Evolutionary conservation across 106 monocot genomes (phyloP).

Genomic region (Apostasia shenzhenica): DNA sequence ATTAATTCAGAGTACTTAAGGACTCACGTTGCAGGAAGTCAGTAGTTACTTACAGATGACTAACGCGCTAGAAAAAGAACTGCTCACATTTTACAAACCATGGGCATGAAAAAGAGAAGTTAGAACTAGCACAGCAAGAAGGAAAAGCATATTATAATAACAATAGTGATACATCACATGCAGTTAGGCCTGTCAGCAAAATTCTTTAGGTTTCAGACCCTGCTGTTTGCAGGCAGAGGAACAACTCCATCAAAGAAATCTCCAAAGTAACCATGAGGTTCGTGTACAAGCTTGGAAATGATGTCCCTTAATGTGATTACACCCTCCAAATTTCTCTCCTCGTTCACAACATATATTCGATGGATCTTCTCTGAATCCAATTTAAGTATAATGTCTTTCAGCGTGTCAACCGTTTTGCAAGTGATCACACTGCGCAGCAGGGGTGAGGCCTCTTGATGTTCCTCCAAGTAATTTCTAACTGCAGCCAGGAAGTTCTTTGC

Average conservation of each 20-base stretch:
- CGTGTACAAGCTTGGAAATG: conserved; percentile 93
- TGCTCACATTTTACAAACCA: too few relatives aligned
- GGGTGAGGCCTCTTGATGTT: conserved; percentile 58
- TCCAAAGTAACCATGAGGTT: conserved; percentile 85
- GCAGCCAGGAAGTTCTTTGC: conserved; percentile 72
- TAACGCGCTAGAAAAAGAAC: too few relatives aligned
- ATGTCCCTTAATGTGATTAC: conserved; percentile 93
- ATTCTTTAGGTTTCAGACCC: conserved; percentile 33
- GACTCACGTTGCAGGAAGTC: too few relatives aligned
- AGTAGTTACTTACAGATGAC: too few relatives aligned
- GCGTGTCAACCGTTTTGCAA: conserved; percentile 62
- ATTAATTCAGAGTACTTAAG: too few relatives aligned
- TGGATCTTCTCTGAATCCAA: conserved; percentile 72
- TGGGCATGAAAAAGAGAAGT: too few relatives aligned
- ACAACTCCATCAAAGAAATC: conserved; percentile 96
- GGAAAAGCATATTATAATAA: too few relatives aligned
- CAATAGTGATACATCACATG: too few relatives aligned
- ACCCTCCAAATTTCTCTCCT: conserved; percentile 56
- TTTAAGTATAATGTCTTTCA: conserved; percentile 73
- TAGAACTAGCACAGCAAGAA: too few relatives aligned
- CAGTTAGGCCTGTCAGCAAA: too few relatives aligned
- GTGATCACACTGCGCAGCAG: conserved; percentile 57
- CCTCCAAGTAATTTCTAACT: conserved; percentile 46
- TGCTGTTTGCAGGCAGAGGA: conserved; percentile 71
- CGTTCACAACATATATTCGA: conserved; percentile 70